Base-by-base conservation (phyloP, 2,329 filamentous ascomycete genomes). In the Ophiocordyceps camponoti-saundersi region DNA sequence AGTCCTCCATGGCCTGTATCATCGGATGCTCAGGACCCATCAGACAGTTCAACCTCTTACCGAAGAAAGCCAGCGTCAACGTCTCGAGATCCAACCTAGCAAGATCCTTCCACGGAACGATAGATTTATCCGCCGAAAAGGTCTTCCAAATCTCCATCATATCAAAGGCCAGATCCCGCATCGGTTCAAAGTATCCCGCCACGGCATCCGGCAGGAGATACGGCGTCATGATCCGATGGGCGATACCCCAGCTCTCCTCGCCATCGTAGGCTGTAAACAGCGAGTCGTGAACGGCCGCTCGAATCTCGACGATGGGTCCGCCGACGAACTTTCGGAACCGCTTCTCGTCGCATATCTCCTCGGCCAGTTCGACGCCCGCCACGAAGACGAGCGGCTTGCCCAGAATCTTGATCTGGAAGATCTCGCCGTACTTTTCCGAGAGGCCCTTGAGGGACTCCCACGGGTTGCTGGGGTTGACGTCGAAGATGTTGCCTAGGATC, bases 291-390 rank as follows among this genome's bases (percentile, higher is more conserved):
- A 73, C 70, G 6, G 67, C 59, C 26, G 64, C 61, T 21, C 70
- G 65, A 48, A 74, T 74, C 61, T 75, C 69, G 45, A 72, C 65
- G 45, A 75, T 62, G 4, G 72, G 71, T 0, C 70, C 71, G 29
- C 69, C 69, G 2, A 75, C 70, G 50, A 62, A 73, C 53, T 75
- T 75, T 48, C 70, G 68, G 56, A 75, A 75, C 0, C 71, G 66
- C 53, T 63, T 67, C 61, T 74, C 61, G 55, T 75, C 70, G 53
- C 71, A 74, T 2, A 74, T 56, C 53, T 72, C 72, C 22, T 65
- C 61, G 22, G 70, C 64, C 8, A 75, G 63, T n/a, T 64, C 66
- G 8, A 60, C 62, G 46, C 70, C 66, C 13, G 69, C 71, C 7
- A 72, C 64, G 49, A 75, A 75, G 30, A 64, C 53, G 20, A 65